Evolutionary conservation across 768 basidiomycete genomes (phyloP).

Genomic region (Goffeauzyma gilvescens): DNA sequence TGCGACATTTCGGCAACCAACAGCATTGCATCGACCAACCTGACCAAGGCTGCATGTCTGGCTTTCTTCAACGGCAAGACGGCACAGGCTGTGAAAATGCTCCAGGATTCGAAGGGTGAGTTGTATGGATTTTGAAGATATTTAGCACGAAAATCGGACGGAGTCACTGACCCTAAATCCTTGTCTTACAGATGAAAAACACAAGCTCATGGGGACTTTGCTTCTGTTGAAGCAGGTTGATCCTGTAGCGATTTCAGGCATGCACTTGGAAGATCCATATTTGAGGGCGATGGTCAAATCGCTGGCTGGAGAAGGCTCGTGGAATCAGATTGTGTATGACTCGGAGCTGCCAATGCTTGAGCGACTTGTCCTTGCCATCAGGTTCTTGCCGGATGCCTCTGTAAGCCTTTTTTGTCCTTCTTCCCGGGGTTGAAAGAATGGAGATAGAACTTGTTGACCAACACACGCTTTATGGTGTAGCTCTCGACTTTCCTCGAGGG

Average conservation of each 20-base stretch:
- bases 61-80: constrained; percentile 27
- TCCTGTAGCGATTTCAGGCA: constrained; percentile 11
- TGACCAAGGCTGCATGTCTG: constrained; percentile 26
- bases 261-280: constrained; percentile 25
- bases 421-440: too few relatives aligned
- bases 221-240: constrained; percentile 22
- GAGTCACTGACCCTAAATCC: background rate
- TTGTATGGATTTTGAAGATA: background rate
- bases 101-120: constrained; percentile 20
- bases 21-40: constrained; percentile 10
- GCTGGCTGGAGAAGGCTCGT: constrained; percentile 21
- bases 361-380: constrained; percentile 21
- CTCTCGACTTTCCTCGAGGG: constrained; percentile 19
- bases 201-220: constrained; percentile 21
- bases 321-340: constrained; percentile 25
- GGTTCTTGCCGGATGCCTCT: constrained; percentile 21
- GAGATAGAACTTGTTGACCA: too few relatives aligned
- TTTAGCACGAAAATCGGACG: background rate
- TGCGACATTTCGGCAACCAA: background rate
- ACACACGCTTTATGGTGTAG: constrained; percentile 6
- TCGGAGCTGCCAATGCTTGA: constrained; percentile 23
- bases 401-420: constrained; percentile 11
- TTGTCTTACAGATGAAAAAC: constrained; percentile 21
- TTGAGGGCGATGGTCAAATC: constrained; percentile 24
- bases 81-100: constrained; percentile 19